phyloP scores from a whole-genome alignment of 1,284 basidiomycete genomes.

The Thecaphora thlaspeos region DNA sequence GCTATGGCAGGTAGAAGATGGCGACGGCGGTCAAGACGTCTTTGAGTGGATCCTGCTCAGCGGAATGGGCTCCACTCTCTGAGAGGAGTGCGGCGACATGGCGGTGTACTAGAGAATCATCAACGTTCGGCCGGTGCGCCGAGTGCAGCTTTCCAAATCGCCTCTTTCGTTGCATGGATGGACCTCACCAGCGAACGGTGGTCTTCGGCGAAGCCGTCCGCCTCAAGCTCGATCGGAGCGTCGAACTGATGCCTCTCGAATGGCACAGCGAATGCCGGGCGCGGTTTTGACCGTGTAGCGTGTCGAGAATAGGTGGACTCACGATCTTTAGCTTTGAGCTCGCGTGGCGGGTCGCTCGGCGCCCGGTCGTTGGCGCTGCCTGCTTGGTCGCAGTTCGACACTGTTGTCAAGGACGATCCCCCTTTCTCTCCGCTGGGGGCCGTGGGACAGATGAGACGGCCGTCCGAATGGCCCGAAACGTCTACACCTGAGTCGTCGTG shows the following conservation, averaged over 20 bases:
- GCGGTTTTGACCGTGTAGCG: too few relatives aligned
- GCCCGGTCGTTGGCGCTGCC: too few relatives aligned
- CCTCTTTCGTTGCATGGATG: not conserved
- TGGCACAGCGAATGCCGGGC: too few relatives aligned
- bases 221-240: conserved; percentile 9
- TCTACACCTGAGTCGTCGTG: too few relatives aligned
- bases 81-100: not conserved
- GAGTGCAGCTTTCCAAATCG: conserved; percentile 3
- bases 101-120: conserved; percentile 3
- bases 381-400: too few relatives aligned
- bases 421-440: too few relatives aligned
- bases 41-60: conserved; percentile 45
- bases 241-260: conserved; percentile 12
- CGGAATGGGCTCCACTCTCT: conserved; percentile 11
- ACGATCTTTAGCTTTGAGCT: too few relatives aligned
- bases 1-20: not conserved
- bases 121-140: conserved; percentile 4
- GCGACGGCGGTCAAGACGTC: conserved; percentile 17
- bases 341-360: too few relatives aligned
- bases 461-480: too few relatives aligned
- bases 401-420: too few relatives aligned
- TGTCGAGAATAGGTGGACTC: too few relatives aligned
- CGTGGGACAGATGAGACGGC: too few relatives aligned
- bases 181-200: not conserved
- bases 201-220: not conserved